phyloP scores from a whole-genome alignment of 331 rosid species.

The Malus hybrid region DNA sequence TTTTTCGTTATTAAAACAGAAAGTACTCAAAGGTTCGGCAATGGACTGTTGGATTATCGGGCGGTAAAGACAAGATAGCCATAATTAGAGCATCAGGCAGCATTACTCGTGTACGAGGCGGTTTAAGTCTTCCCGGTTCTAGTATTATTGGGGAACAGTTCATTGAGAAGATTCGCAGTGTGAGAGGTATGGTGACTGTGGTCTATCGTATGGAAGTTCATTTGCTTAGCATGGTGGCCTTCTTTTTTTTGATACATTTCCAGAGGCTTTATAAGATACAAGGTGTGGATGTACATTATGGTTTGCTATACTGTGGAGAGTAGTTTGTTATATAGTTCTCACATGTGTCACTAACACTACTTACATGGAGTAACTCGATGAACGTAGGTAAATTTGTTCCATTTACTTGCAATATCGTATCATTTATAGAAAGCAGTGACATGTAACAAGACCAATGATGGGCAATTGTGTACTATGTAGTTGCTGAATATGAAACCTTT shows the following conservation, averaged over 20 bases:
- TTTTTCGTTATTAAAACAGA: slow-evolving; percentile 33
- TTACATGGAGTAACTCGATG: too few relatives aligned
- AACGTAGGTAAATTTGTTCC: too few relatives aligned
- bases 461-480: too few relatives aligned
- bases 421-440: too few relatives aligned
- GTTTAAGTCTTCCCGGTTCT: slow-evolving; percentile 43
- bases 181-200: slow-evolving; percentile 50
- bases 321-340: too few relatives aligned
- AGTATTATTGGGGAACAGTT: slow-evolving; percentile 72
- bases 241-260: background rate
- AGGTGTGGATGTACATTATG: background rate
- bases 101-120: slow-evolving; percentile 53
- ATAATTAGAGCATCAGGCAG: slow-evolving; percentile 85
- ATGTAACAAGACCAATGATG: too few relatives aligned
- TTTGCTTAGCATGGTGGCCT: background rate
- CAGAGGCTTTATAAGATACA: background rate
- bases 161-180: slow-evolving; percentile 72
- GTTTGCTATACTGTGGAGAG: too few relatives aligned
- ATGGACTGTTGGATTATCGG: slow-evolving; percentile 70
- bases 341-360: too few relatives aligned
- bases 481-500: background rate
- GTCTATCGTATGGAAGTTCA: slow-evolving; percentile 8
- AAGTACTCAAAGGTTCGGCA: slow-evolving; percentile 65
- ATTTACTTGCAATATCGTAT: too few relatives aligned
- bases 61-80: slow-evolving; percentile 76